Evolutionary conservation across 1,284 basidiomycete genomes (phyloP), one percentile per base, ranked within the genome.

Genomic region (Papiliotrema flavescens): DNA sequence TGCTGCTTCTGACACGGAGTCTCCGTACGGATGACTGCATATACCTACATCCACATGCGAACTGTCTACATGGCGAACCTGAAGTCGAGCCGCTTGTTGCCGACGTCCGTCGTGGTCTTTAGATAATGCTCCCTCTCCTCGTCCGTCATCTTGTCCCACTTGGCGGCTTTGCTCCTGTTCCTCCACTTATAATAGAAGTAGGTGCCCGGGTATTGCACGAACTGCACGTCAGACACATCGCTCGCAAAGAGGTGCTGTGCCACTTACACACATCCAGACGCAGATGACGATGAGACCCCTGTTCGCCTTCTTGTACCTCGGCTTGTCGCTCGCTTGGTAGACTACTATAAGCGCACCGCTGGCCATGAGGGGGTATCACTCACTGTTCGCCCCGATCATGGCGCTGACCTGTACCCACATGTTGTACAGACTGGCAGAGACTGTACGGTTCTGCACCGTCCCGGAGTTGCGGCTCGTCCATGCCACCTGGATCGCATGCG

Each of bases 321-420:
- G 53, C 17, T 36, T 50, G 47, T 64, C 57, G 28, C 32, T 40
- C 2, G 54, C 53, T n/a, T 53, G 50, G 42, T 63, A 60, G 6
- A 63, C 55, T 50, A 32, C 9, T 20, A 22, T 20, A 13, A 23
- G n/a, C 22, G 26, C 9, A 23, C 15, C 22, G 26, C 9, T 7
- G 19, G n/a, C 14, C 14, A 47, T 14, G 14, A 11, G 51, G 24
- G 35, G 28, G 28, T 32, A 5, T 32, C 6, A 36, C 49, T 47
- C 14, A 54, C 60, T 45, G 36, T 70, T 70, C n/a, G 63, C 54
- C 6, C 66, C 66, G n/a, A 68, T 65, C 49, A 70, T 63, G 6
- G 61, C 61, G 17, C 53, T 57, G 6, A 57, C 54, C 53, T 70
- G 68, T 11, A 70, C 68, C 17, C 50, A 41, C 63, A 70, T 70